Percentiles rank a stretch among this genome's conserved stretches.
phyloP scores from a whole-genome alignment of 768 basidiomycete genomes.

The Tulasnella sp. region DNA sequence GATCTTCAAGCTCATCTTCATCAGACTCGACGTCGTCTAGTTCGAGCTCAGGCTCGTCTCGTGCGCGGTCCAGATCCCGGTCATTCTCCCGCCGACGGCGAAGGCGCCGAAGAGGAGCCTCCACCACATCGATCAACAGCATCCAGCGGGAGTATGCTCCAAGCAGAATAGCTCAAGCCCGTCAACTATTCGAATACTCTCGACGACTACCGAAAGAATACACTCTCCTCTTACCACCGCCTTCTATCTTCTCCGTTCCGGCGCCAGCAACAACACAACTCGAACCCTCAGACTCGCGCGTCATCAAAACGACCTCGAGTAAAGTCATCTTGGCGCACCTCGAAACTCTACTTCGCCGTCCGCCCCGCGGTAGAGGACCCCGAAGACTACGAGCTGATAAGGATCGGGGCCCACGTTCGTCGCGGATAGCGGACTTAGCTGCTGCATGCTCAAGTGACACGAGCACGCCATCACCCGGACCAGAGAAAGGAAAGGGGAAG shows the following conservation, averaged over 20 bases:
- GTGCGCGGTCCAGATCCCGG: slow-evolving; percentile 33
- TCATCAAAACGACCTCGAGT: slow-evolving; percentile 43
- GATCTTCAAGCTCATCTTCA: slow-evolving; percentile 31
- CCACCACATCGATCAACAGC: slow-evolving; percentile 44
- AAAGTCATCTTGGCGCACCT: slow-evolving; percentile 44
- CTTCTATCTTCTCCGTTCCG: slow-evolving; percentile 19
- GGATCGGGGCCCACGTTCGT: not conserved
- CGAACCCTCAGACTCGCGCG: slow-evolving; percentile 23
- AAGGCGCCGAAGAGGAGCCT: slow-evolving; percentile 41
- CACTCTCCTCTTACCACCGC: slow-evolving; percentile 52
- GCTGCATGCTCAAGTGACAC: slow-evolving; percentile 14
- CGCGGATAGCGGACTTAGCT: not conserved
- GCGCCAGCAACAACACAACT: not conserved
- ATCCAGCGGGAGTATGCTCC: slow-evolving; percentile 54
- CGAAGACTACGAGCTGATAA: slow-evolving; percentile 17
- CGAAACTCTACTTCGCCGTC: slow-evolving; percentile 35
- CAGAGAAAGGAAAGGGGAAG: slow-evolving; percentile 40
- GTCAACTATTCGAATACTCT: slow-evolving; percentile 55
- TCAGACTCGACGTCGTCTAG: slow-evolving; percentile 41
- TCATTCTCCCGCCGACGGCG: slow-evolving; percentile 33
- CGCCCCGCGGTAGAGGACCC: not conserved
- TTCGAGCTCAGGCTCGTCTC: slow-evolving; percentile 34
- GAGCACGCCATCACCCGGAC: not conserved
- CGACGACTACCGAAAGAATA: slow-evolving; percentile 57
- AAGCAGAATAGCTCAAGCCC: slow-evolving; percentile 37